These are phyloP conservation scores for Erysimum pusillum DNA, from an alignment of 441 rosid genomes.

Conservation along the genomic window DNA sequence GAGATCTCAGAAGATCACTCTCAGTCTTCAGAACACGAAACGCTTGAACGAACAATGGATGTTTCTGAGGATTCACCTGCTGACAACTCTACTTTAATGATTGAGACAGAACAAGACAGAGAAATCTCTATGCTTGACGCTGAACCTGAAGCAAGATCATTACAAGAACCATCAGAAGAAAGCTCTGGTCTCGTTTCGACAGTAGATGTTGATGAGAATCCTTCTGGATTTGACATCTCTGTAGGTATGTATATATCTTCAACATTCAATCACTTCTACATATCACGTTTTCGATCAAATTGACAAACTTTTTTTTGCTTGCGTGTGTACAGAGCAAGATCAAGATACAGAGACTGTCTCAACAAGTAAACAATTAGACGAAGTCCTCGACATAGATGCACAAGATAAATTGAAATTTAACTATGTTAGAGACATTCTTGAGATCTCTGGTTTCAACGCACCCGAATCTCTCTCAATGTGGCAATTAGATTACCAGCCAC, in stretches of 20 bases:
- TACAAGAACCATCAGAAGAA: slow-evolving; percentile 42
- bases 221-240: slow-evolving; percentile 29
- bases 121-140: slow-evolving; percentile 19
- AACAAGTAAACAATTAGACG: slow-evolving; percentile 36
- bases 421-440: slow-evolving; percentile 77
- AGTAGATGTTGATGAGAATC: slow-evolving; percentile 24
- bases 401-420: slow-evolving; percentile 62
- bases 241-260: slow-evolving; percentile 51
- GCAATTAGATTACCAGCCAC: slow-evolving; percentile 75
- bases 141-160: slow-evolving; percentile 29
- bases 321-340: slow-evolving; percentile 8
- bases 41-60: neutral
- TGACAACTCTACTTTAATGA: neutral
- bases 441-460: slow-evolving; percentile 73
- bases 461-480: slow-evolving; percentile 64
- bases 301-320: neutral
- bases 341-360: slow-evolving; percentile 29
- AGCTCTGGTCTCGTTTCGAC: slow-evolving; percentile 18
- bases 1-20: slow-evolving; percentile 45
- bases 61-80: neutral
- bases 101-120: slow-evolving; percentile 31
- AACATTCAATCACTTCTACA: slow-evolving; percentile 16
- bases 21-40: slow-evolving; percentile 32
- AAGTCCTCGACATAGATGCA: slow-evolving; percentile 49
- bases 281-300: neutral